These are phyloP conservation scores for Fonsecaea pedrosoi DNA, from an alignment of 2,329 filamentous ascomycete genomes.

Conservation along the genomic window DNA sequence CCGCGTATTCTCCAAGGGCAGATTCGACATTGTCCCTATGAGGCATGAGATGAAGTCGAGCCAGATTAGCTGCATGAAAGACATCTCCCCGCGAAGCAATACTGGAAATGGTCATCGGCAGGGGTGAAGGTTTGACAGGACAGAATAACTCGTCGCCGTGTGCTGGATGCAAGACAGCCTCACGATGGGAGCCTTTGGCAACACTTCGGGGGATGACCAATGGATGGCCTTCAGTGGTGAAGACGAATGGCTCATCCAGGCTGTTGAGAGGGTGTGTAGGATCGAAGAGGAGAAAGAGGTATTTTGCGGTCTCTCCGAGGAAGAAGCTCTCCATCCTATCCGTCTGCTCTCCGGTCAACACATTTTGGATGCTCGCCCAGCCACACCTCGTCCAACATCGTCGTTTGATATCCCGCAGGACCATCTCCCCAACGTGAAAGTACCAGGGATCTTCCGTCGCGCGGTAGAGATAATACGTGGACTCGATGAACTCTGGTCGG, in stretches of 20 bases:
- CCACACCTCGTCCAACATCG: constrained; percentile 91
- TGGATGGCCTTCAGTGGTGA: constrained; percentile 95
- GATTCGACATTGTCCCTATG: constrained; percentile 63
- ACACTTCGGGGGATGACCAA: constrained; percentile 74
- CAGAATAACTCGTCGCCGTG: constrained; percentile 54
- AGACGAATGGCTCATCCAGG: constrained; percentile 85
- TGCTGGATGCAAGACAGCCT: constrained; percentile 28
- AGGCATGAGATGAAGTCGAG: constrained; percentile 78
- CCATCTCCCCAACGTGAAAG: constrained; percentile 94
- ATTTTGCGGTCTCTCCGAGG: constrained; percentile 93
- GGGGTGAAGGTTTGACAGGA: constrained; percentile 63
- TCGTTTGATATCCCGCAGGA: constrained; percentile 82
- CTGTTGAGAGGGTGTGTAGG: constrained; percentile 84
- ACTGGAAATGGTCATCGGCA: constrained; percentile 76
- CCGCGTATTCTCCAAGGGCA: constrained; percentile 60
- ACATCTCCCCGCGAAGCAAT: constrained; percentile 80
- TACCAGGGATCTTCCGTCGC: constrained; percentile 97
- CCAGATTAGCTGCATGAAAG: constrained; percentile 86
- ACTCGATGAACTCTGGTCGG: constrained; percentile 95
- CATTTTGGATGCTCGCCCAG: constrained; percentile 88
- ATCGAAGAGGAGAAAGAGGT: constrained; percentile 90
- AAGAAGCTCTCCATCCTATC: constrained; percentile 99
- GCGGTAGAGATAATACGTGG: constrained; percentile 92
- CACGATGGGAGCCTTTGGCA: constrained; percentile 25
- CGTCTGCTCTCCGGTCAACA: constrained; percentile 80